These are phyloP conservation scores for Helotiales sp. DNA, from an alignment of 2,329 filamentous ascomycete genomes.

Conservation along the genomic window DNA sequence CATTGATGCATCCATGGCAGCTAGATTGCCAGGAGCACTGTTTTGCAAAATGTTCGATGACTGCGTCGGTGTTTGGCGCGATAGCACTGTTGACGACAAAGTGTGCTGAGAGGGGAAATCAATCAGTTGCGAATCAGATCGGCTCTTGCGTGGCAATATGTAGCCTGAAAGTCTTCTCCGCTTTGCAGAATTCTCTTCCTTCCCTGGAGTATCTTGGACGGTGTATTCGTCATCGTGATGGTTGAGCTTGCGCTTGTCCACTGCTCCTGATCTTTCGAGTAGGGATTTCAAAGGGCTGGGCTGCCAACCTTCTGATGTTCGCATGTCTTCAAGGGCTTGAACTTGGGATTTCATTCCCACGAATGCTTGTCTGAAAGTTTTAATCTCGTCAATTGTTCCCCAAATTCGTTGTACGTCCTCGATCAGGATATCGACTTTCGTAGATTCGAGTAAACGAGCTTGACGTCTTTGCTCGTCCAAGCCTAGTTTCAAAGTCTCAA, in stretches of 20 bases:
- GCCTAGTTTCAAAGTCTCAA: constrained; percentile 29
- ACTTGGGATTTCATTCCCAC: constrained; percentile 22
- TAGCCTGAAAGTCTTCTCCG: not conserved
- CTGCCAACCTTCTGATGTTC: too few relatives aligned
- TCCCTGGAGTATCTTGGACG: not conserved
- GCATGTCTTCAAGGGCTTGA: constrained; percentile 12
- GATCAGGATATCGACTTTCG: constrained; percentile 22
- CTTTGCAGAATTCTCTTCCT: not conserved
- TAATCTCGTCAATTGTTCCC: constrained; percentile 27
- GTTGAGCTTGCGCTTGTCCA: not conserved
- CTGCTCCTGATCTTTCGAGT: constrained; percentile 26
- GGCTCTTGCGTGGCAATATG: not conserved
- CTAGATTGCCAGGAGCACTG: too few relatives aligned
- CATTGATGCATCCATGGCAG: not conserved
- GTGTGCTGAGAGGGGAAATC: not conserved
- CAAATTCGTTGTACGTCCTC: constrained; percentile 23
- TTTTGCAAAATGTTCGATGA: not conserved
- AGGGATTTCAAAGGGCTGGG: too few relatives aligned
- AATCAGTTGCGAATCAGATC: not conserved
- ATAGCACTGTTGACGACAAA: not conserved
- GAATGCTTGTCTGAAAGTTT: constrained; percentile 27
- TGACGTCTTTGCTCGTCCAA: constrained; percentile 22
- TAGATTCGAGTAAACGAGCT: constrained; percentile 18
- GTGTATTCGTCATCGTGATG: not conserved
- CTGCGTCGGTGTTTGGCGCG: not conserved